A percentile compares a stretch with the other conserved stretches of the same genome.
phyloP scores from a whole-genome alignment of 306 rosid genomes.

The Quercus parvula region DNA sequence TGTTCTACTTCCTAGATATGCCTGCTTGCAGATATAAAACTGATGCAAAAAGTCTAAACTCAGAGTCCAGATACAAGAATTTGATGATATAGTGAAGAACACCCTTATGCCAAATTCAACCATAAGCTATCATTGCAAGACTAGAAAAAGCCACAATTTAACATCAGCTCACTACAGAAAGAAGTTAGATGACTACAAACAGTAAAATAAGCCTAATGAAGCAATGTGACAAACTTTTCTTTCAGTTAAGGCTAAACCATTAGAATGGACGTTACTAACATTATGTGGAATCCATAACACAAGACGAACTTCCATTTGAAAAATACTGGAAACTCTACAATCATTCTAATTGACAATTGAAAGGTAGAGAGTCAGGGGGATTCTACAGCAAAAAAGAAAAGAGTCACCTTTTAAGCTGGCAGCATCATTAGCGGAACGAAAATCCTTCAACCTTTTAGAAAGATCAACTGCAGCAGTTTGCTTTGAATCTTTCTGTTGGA shows the following conservation, averaged over 20 bases:
- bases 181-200: background rate
- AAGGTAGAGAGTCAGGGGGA: background rate
- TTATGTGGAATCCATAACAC: background rate
- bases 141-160: background rate
- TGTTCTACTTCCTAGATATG: background rate
- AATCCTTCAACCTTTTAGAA: conserved; percentile 88
- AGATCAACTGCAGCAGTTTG: conserved; percentile 87
- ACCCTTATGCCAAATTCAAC: background rate
- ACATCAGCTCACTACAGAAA: background rate
- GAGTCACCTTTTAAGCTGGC: conserved; percentile 74
- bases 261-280: background rate
- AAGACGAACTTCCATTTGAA: background rate
- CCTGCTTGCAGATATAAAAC: background rate
- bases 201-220: background rate
- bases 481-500: conserved; percentile 61
- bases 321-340: background rate
- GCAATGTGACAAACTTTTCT: background rate
- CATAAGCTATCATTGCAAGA: background rate
- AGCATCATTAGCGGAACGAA: conserved; percentile 79
- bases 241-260: background rate
- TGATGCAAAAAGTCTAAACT: background rate
- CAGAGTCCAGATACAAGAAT: background rate
- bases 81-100: background rate
- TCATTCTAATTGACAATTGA: background rate
- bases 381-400: background rate